Evolutionary conservation across 768 basidiomycete species (phyloP).

Genomic region (Leccinum longicurvipes): DNA sequence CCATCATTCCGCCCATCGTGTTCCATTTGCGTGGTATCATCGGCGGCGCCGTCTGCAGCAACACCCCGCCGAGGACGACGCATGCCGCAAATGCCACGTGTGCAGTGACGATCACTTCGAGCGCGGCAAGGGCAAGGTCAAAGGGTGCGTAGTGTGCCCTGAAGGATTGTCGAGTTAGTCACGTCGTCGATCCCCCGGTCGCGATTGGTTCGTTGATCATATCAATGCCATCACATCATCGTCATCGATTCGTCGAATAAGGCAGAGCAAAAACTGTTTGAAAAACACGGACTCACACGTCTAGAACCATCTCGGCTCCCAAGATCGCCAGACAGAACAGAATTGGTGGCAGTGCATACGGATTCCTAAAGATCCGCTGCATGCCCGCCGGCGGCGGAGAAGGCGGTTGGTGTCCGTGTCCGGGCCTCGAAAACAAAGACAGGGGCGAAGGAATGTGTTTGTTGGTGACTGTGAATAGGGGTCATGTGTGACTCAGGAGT

Average conservation of each 20-base stretch:
- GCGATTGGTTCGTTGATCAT: neutral
- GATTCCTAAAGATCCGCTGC: constrained; percentile 57
- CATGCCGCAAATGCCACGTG: constrained; percentile 83
- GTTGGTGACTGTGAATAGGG: constrained; percentile 45
- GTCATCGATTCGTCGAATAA: neutral
- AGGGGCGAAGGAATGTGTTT: constrained; percentile 58
- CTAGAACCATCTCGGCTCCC: constrained; percentile 48
- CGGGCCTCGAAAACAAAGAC: constrained; percentile 37
- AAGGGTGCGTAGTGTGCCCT: constrained; percentile 59
- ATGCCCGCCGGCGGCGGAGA: constrained; percentile 5
- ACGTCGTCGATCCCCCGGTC: neutral
- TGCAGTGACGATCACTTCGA: constrained; percentile 77
- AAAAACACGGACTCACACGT: constrained; percentile 48
- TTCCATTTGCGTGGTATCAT: constrained; percentile 9
- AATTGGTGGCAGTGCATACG: constrained; percentile 67
- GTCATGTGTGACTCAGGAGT: constrained; percentile 3
- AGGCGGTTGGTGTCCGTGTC: constrained; percentile 15
- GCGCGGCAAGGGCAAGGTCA: constrained; percentile 83
- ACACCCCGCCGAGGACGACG: constrained; percentile 75
- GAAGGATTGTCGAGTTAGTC: neutral
- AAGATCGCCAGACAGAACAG: constrained; percentile 55
- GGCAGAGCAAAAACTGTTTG: neutral
- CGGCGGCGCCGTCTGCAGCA: constrained; percentile 86
- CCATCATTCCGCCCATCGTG: constrained; percentile 10
- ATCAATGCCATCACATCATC: constrained; percentile 1